These are phyloP conservation scores for Verticillium nonalfalfae DNA, from an alignment of 2,329 filamentous ascomycete species.

Conservation along the genomic window DNA sequence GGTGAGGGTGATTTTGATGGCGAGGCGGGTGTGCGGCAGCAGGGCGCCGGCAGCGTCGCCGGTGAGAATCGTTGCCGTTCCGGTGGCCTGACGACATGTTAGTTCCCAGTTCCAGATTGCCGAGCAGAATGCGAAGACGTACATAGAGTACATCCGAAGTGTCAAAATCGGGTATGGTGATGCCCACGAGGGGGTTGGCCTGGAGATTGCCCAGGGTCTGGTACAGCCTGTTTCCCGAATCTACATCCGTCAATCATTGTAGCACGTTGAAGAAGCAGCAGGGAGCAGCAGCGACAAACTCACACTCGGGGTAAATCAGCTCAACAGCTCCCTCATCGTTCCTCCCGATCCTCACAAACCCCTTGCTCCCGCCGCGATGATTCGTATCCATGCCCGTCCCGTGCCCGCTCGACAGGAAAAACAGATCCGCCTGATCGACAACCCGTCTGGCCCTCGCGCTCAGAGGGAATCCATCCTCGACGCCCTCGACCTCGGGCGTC, in stretches of 20 bases:
- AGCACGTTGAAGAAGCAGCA: not conserved
- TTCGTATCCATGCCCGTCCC: slow-evolving; percentile 75
- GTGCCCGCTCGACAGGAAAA: slow-evolving; percentile 69
- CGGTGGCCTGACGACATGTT: slow-evolving; percentile 42
- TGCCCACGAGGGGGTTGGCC: slow-evolving; percentile 58
- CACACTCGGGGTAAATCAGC: slow-evolving; percentile 70
- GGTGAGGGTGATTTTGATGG: slow-evolving; percentile 59
- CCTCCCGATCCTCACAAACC: slow-evolving; percentile 64
- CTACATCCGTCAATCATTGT: slow-evolving; percentile 12
- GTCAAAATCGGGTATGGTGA: slow-evolving; percentile 68
- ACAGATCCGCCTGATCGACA: slow-evolving; percentile 60
- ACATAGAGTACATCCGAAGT: slow-evolving; percentile 66
- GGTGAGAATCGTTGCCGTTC: slow-evolving; percentile 58
- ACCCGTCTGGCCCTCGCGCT: slow-evolving; percentile 49
- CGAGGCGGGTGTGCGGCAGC: slow-evolving; percentile 66
- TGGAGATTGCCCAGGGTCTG: slow-evolving; percentile 76
- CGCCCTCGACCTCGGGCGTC: slow-evolving; percentile 39
- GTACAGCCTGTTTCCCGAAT: slow-evolving; percentile 77
- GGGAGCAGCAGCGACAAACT: slow-evolving; percentile 11
- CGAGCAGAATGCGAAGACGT: not conserved
- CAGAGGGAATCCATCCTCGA: slow-evolving; percentile 34
- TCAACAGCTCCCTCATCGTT: slow-evolving; percentile 41
- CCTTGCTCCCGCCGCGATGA: slow-evolving; percentile 66
- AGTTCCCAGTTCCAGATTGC: not conserved
- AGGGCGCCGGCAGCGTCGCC: slow-evolving; percentile 54